phyloP scores from a whole-genome alignment of 495 filamentous ascomycete genomes.

The Parachaetomium inaequale region DNA sequence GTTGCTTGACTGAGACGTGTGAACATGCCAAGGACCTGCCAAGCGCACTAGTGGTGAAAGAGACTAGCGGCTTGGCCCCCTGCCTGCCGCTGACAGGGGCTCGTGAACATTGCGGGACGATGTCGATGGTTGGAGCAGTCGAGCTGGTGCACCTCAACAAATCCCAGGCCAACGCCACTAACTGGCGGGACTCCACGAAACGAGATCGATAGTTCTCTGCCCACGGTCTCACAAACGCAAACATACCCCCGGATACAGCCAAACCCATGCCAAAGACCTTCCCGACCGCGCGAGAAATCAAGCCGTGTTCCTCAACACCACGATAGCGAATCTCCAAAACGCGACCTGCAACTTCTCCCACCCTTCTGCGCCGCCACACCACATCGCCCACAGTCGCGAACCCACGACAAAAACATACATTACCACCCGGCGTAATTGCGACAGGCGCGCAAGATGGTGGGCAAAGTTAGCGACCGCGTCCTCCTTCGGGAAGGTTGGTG shows the following conservation, averaged over 20 bases:
- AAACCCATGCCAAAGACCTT: background rate
- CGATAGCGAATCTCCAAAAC: background rate
- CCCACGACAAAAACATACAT: background rate
- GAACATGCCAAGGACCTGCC: background rate
- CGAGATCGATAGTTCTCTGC: background rate
- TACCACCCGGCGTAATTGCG: background rate
- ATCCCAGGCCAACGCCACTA: background rate
- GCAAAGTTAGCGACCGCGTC: slow-evolving; percentile 53
- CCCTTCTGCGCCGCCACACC: background rate
- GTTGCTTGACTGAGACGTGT: background rate
- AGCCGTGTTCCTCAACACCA: background rate
- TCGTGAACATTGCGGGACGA: slow-evolving; percentile 14
- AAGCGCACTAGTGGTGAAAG: background rate
- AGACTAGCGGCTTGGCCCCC: background rate
- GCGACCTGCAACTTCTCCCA: background rate
- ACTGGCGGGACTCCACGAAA: slow-evolving; percentile 2
- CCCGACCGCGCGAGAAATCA: background rate
- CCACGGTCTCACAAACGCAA: background rate
- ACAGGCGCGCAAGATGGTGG: slow-evolving; percentile 39
- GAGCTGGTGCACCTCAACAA: slow-evolving; percentile 16
- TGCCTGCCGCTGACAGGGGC: slow-evolving; percentile 14
- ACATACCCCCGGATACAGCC: background rate
- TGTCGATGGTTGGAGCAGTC: slow-evolving; percentile 3
- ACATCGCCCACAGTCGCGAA: background rate
- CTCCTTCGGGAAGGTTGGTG: slow-evolving; percentile 48